Evolutionary conservation across 352 stramenopile species (phyloP), one percentile per base, ranked within the genome.

Genomic region (Achlya hypogyna): DNA sequence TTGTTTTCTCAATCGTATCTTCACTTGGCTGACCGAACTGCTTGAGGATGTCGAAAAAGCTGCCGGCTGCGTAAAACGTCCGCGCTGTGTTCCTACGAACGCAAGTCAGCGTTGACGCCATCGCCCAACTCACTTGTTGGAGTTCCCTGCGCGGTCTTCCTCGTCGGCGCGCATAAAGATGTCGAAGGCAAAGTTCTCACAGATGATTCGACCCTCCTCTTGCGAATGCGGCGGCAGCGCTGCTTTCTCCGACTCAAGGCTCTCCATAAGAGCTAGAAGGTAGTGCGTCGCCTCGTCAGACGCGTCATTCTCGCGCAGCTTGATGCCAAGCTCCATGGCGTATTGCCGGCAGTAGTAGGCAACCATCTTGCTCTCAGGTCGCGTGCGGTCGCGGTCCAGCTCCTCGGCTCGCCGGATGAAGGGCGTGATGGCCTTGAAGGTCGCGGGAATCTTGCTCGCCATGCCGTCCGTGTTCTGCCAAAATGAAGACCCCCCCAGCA

Each of bases 1-100:
- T 77, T 31, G 82, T 78, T 71, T 98, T 96, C 72, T 96, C 86
- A 32, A 86, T 68, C 69, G 97, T 78, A 66, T 93, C 78, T 42
- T 96, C 83, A 10, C 80, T 82, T 34, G 87, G 77, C 2, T 88
- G 72, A 35, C 94, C 89, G 78, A 98, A 99, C 75, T 98, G 96
- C 62, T 93, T 86, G 53, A 99, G 76, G 56, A 98, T 97, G 73
- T 99, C 95, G 60, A 98, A 97, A 75, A 98, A 98, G 12, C 81
- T 96, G 35, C 89, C 93, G 1, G 95, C 95, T 0, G 94, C 95
- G 80, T 98, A 98, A 78, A 98, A 99, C 23, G 88, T 98, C 38
- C 90, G 84, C 49, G 96, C 96, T 20, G 95, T 99, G 64, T 84
- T 88, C 68, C 85, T 94, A 53, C 27, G 35, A 69, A n/a, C 22